Evolutionary conservation across 768 basidiomycete species (phyloP).

Genomic region (Fistulinella prunicolor): DNA sequence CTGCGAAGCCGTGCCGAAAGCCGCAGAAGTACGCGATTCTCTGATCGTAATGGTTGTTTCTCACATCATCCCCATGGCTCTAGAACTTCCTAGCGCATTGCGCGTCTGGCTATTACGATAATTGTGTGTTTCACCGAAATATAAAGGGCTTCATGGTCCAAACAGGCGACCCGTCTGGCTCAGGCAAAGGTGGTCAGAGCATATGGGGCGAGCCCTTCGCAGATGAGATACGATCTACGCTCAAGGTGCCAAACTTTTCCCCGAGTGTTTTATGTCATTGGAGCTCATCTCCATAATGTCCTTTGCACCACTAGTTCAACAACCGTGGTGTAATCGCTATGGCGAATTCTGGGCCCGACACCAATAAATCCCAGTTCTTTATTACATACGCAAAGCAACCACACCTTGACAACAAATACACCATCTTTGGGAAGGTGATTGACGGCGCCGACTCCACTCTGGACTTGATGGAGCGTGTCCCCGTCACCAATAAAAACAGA

Average conservation of each 20-base stretch:
- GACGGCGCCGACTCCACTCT: conserved; percentile 94
- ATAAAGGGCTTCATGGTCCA: conserved; percentile 97
- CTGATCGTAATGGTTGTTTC: not conserved
- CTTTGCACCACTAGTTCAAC: conserved; percentile 75
- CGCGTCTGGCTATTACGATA: conserved; percentile 84
- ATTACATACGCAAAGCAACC: conserved; percentile 90
- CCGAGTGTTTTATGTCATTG: too few relatives aligned
- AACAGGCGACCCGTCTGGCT: conserved; percentile 84
- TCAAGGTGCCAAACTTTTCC: conserved; percentile 68
- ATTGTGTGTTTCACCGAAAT: conserved; percentile 87
- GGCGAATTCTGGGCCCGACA: conserved; percentile 94
- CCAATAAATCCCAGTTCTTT: conserved; percentile 92
- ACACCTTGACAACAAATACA: conserved; percentile 92
- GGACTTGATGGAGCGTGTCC: conserved; percentile 89
- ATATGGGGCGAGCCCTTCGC: conserved; percentile 92
- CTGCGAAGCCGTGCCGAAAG: conserved; percentile 94
- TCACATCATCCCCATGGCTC: conserved; percentile 1
- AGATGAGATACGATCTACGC: conserved; percentile 90
- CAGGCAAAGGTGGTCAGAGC: conserved; percentile 95
- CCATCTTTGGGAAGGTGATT: conserved; percentile 97
- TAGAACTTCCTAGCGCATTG: conserved; percentile 96
- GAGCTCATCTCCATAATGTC: too few relatives aligned
- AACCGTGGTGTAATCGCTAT: conserved; percentile 92
- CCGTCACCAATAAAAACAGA: conserved; percentile 87
- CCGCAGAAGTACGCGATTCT: conserved; percentile 71